Conservation (phyloP, 1,284 basidiomycete genomes). For the Apiotrichum laibachii region DNA sequence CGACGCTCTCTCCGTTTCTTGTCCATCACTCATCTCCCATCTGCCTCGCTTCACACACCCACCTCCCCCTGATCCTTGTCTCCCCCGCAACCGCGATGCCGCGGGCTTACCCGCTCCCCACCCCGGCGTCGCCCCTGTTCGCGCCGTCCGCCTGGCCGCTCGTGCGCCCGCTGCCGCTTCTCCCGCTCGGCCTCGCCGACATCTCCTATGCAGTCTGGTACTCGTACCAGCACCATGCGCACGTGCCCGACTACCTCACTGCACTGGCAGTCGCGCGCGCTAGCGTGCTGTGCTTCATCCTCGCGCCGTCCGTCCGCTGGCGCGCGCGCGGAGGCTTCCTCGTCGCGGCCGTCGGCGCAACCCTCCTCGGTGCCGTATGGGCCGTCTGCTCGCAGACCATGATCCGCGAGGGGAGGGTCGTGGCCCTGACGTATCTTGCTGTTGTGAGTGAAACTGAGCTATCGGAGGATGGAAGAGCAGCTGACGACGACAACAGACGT, state of each 20-base stretch:
- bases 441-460: neutral
- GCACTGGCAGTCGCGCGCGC: neutral
- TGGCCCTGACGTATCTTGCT: neutral
- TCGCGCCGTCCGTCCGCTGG: slow-evolving; percentile 7
- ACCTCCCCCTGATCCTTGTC: no score
- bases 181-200: slow-evolving; percentile 12
- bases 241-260: neutral
- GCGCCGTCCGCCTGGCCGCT: slow-evolving; percentile 1
- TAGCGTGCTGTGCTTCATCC: neutral
- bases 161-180: slow-evolving; percentile 11
- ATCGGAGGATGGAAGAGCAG: neutral
- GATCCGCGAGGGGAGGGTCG: neutral
- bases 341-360: slow-evolving; percentile 9
- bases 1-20: no score
- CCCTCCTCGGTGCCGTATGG: slow-evolving; percentile 8
- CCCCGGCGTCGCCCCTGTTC: slow-evolving; percentile 3
- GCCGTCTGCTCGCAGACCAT: slow-evolving; percentile 8
- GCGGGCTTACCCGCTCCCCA: neutral
- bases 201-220: slow-evolving; percentile 2
- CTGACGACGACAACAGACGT: slow-evolving; percentile 15
- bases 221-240: neutral
- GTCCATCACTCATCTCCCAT: no score
- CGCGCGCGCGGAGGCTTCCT: slow-evolving; percentile 10
- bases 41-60: no score
- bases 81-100: no score